Evolutionary conservation across 768 basidiomycete genomes (phyloP).

Genomic region (Coprinopsis sp.): DNA sequence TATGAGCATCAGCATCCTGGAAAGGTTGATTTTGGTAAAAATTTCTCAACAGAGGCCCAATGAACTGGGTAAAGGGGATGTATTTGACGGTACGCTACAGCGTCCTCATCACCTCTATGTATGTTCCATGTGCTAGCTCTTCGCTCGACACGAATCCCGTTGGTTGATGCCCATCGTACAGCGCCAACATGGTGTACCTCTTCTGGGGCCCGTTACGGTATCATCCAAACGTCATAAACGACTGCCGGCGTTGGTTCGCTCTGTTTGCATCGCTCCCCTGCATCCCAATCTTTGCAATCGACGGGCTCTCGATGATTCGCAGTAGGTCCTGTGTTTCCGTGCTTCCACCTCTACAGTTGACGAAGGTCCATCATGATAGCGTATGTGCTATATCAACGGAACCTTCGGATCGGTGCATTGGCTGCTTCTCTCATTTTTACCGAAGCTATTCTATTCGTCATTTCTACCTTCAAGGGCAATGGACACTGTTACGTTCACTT

Average conservation of each 20-base stretch:
- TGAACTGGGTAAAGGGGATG: constrained; percentile 6
- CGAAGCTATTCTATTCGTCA: constrained; percentile 8
- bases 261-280: neutral
- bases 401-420: constrained; percentile 5
- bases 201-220: constrained; percentile 4
- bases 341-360: no score
- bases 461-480: constrained; percentile 3
- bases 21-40: no score
- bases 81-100: neutral
- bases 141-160: neutral
- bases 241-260: constrained; percentile 8
- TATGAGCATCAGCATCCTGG: neutral
- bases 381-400: constrained; percentile 8
- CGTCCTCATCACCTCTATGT: neutral
- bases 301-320: constrained; percentile 9
- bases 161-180: no score
- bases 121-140: neutral
- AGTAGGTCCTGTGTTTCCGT: neutral
- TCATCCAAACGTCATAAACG: neutral
- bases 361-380: no score
- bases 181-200: constrained; percentile 1
- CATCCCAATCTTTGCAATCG: constrained; percentile 5
- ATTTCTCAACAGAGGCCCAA: neutral
- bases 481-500: constrained; percentile 3
- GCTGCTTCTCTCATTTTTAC: constrained; percentile 7